These are phyloP conservation scores for Candida ponderosae DNA, from an alignment of 805 yeast genomes.

Conservation along the genomic window DNA sequence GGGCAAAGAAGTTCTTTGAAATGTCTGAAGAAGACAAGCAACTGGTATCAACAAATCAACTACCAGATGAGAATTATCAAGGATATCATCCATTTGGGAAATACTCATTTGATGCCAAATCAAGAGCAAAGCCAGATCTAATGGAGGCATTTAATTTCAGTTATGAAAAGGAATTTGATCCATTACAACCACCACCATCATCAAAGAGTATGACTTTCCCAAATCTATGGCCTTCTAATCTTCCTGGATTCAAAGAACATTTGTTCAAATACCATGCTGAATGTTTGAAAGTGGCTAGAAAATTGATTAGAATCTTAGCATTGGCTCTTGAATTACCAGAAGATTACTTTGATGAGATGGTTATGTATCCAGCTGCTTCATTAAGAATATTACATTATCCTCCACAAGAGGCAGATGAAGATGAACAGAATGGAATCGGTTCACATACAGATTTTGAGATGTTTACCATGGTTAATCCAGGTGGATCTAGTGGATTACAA, in stretches of 20 bases:
- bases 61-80: slow-evolving; percentile 10
- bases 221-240: slow-evolving; percentile 20
- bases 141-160: slow-evolving; percentile 24
- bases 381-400: slow-evolving; percentile 25
- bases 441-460: slow-evolving; percentile 29
- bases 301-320: slow-evolving; percentile 17
- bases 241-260: slow-evolving; percentile 13
- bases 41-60: slow-evolving; percentile 12
- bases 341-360: slow-evolving; percentile 15
- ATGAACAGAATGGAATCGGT: slow-evolving; percentile 23
- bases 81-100: slow-evolving; percentile 12
- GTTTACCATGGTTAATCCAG: slow-evolving; percentile 25
- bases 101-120: slow-evolving; percentile 2
- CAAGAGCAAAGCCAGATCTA: slow-evolving; percentile 15
- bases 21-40: slow-evolving; percentile 11
- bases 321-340: slow-evolving; percentile 19
- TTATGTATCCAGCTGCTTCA: slow-evolving; percentile 17
- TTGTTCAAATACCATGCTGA: slow-evolving; percentile 14
- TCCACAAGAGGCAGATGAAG: slow-evolving; percentile 15
- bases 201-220: slow-evolving; percentile 15
- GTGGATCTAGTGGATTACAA: slow-evolving; percentile 26
- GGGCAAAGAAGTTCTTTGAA: slow-evolving; percentile 18
- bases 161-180: slow-evolving; percentile 14
- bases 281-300: slow-evolving; percentile 14
- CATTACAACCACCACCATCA: slow-evolving; percentile 4